A percentile compares a stretch with the other conserved stretches of the same genome.
These are phyloP conservation scores for Aspergillus biplanus DNA, from an alignment of 495 filamentous ascomycete species.

Conservation along the genomic window DNA sequence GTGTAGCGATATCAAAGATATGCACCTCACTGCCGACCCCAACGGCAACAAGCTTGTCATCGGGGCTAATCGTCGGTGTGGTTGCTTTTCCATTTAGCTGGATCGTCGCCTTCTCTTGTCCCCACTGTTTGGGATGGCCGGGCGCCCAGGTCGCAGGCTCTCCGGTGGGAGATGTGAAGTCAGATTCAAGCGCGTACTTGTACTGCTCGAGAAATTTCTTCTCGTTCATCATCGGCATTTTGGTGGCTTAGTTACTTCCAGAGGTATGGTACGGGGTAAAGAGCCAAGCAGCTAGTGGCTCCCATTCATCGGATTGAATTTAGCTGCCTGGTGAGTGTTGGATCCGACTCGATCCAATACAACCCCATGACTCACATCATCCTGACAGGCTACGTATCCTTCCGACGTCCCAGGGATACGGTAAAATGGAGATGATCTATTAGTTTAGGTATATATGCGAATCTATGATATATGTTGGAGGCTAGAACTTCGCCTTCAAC, in stretches of 20 bases:
- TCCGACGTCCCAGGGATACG: too few species aligned
- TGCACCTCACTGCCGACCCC: background rate
- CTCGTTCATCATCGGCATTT: background rate
- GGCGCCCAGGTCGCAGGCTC: background rate
- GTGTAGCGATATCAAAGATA: background rate
- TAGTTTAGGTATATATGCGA: too few species aligned
- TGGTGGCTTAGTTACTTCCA: too few species aligned
- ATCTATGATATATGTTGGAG: background rate
- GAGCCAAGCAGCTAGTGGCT: too few species aligned
- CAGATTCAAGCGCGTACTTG: background rate
- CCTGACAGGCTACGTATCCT: too few species aligned
- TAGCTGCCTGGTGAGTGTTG: too few species aligned
- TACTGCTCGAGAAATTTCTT: background rate
- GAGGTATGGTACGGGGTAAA: too few species aligned
- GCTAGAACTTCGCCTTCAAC: slow-evolving; percentile 21
- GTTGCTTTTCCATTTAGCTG: background rate
- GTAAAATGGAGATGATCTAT: too few species aligned
- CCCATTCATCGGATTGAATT: too few species aligned
- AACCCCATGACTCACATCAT: too few species aligned
- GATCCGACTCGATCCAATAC: too few species aligned
- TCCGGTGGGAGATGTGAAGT: background rate
- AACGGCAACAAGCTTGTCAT: background rate
- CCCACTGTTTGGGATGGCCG: background rate
- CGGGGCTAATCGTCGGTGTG: background rate
- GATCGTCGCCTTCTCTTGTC: background rate